phyloP scores from a whole-genome alignment of 1,139 yeast genomes.

The Hanseniaspora sp. region DNA sequence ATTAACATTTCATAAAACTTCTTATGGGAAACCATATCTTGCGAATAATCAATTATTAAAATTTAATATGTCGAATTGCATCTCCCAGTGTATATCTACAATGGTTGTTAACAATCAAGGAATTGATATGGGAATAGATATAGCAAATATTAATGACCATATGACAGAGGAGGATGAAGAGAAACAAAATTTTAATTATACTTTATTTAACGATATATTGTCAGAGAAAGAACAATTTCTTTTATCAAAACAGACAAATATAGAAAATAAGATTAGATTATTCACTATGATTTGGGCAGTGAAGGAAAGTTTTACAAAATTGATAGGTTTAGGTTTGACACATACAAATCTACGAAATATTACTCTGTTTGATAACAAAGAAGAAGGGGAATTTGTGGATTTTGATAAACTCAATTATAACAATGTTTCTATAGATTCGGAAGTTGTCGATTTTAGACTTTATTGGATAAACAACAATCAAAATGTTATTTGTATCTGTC shows the following conservation, averaged over 20 bases:
- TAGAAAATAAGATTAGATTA: constrained; percentile 19
- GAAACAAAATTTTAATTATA: constrained; percentile 26
- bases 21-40: constrained; percentile 36
- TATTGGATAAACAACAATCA: constrained; percentile 1
- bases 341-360: background rate
- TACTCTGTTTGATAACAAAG: background rate
- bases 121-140: constrained; percentile 47
- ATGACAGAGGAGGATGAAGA: constrained; percentile 31
- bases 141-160: constrained; percentile 45
- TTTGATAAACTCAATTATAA: background rate
- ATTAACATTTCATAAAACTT: background rate
- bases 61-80: constrained; percentile 47
- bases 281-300: constrained; percentile 60
- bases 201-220: constrained; percentile 43
- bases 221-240: constrained; percentile 33
- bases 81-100: constrained; percentile 33
- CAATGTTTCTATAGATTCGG: background rate
- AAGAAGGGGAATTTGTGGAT: background rate
- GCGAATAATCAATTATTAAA: constrained; percentile 34
- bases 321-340: constrained; percentile 48
- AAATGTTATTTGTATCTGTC: constrained; percentile 4
- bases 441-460: constrained; percentile 1
- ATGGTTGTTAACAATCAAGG: constrained; percentile 26
- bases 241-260: constrained; percentile 22
- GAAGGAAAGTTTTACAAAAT: constrained; percentile 60